These are phyloP conservation scores for Isatis lusitanica DNA, from an alignment of 441 rosid genomes.

Conservation along the genomic window DNA sequence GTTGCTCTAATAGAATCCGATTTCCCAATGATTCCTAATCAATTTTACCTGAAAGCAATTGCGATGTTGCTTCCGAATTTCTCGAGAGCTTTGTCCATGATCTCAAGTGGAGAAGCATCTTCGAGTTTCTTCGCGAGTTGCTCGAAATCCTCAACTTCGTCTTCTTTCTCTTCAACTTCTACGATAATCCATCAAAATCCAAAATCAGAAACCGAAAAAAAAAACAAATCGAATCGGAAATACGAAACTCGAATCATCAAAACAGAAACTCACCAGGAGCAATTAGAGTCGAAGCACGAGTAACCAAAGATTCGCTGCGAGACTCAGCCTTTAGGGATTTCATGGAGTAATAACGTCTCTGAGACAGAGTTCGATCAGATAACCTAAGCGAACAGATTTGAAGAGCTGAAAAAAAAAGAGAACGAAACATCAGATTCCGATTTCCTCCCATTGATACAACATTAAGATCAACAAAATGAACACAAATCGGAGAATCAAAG, in stretches of 20 bases:
- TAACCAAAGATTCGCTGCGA: conserved; percentile 25
- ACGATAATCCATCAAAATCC: background rate
- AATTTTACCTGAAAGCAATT: conserved; percentile 79
- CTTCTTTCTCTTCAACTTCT: conserved; percentile 41
- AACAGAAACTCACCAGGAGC: conserved; percentile 40
- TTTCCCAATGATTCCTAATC: background rate
- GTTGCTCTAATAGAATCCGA: background rate
- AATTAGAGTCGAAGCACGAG: conserved; percentile 37
- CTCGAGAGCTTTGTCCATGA: conserved; percentile 82
- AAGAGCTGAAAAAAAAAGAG: conserved; percentile 19
- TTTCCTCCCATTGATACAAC: background rate
- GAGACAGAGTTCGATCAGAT: conserved; percentile 30
- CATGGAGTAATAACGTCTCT: conserved; percentile 24
- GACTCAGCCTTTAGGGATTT: conserved; percentile 32
- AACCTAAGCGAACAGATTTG: conserved; percentile 32
- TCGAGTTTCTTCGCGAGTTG: conserved; percentile 37
- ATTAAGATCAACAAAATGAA: background rate
- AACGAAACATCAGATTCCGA: background rate
- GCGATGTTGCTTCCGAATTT: conserved; percentile 79
- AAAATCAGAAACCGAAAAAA: background rate
- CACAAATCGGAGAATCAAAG: background rate
- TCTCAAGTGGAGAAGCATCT: conserved; percentile 57
- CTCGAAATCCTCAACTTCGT: conserved; percentile 37
- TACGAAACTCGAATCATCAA: background rate
- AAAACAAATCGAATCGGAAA: background rate